Conservation (phyloP, 2,329 filamentous ascomycete genomes). For the Parastagonospora nodorum region DNA sequence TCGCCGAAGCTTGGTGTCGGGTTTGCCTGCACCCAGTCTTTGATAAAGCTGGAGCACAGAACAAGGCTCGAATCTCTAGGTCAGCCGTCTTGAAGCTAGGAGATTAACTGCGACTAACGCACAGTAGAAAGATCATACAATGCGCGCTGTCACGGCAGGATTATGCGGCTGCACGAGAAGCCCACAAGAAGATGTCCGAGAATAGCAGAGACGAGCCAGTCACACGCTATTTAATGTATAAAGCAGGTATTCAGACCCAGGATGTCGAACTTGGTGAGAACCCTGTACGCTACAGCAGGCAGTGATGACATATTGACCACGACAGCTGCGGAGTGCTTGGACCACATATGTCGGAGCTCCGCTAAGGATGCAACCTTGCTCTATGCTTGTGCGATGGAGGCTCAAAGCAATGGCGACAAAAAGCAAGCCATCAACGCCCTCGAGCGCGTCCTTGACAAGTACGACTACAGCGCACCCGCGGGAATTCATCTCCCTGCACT, state of each 20-base stretch:
- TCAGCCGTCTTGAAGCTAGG: conserved; percentile 29
- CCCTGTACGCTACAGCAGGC: too few relatives aligned
- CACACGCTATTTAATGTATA: conserved; percentile 77
- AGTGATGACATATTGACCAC: conserved; percentile 9
- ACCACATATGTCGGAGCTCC: conserved; percentile 60
- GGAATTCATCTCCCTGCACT: conserved; percentile 66
- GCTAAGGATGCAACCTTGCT: conserved; percentile 66
- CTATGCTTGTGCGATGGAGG: conserved; percentile 80
- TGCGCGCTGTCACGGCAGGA: conserved; percentile 68
- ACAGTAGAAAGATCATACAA: conserved; percentile 71
- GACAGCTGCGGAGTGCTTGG: conserved; percentile 67
- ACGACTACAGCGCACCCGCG: conserved; percentile 54
- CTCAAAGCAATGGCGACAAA: conserved; percentile 68
- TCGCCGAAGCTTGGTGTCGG: conserved; percentile 72
- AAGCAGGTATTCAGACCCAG: conserved; percentile 65
- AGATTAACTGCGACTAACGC: conserved; percentile 4
- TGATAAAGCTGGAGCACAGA: conserved; percentile 65
- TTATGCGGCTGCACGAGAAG: conserved; percentile 57
- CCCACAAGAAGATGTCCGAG: conserved; percentile 65
- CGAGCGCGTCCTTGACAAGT: conserved; percentile 63
- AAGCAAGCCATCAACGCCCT: conserved; percentile 64
- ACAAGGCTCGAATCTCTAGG: conserved; percentile 72
- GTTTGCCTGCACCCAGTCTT: conserved; percentile 72
- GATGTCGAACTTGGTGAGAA: conserved; percentile 59
- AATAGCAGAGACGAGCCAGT: conserved; percentile 63